phyloP scores from a whole-genome alignment of 2,329 filamentous ascomycete species.

The Fusarium sp. region DNA sequence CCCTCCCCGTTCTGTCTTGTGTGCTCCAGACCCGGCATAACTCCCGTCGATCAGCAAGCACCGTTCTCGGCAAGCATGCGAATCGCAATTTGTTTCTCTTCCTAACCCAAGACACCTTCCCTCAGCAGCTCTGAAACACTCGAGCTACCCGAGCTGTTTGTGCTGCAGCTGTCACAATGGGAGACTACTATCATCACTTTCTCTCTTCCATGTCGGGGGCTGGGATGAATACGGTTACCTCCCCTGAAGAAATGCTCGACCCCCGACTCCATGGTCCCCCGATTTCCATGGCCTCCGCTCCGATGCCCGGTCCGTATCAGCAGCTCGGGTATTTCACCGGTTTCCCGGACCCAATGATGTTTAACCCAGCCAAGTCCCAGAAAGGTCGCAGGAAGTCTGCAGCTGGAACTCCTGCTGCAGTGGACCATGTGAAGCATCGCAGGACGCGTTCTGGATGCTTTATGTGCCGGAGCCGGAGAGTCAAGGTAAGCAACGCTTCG shows the following conservation, averaged over 20 bases:
- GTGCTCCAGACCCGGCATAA: not conserved
- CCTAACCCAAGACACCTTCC: slow-evolving; percentile 8
- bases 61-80: slow-evolving; percentile 35
- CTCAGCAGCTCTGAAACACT: slow-evolving; percentile 17
- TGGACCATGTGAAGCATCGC: slow-evolving; percentile 86
- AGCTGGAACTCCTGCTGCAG: slow-evolving; percentile 54
- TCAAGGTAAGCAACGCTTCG: slow-evolving; percentile 69
- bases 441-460: slow-evolving; percentile 93
- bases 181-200: slow-evolving; percentile 67
- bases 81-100: slow-evolving; percentile 19
- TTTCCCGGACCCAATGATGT: slow-evolving; percentile 61
- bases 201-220: slow-evolving; percentile 63
- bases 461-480: slow-evolving; percentile 87
- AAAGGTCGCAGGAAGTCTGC: slow-evolving; percentile 63
- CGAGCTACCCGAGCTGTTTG: slow-evolving; percentile 3
- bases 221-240: slow-evolving; percentile 51
- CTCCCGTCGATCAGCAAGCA: slow-evolving; percentile 14
- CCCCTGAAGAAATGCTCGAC: slow-evolving; percentile 53
- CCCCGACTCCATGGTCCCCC: slow-evolving; percentile 48
- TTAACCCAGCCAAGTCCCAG: slow-evolving; percentile 59
- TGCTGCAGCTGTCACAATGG: slow-evolving; percentile 52
- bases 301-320: slow-evolving; percentile 57
- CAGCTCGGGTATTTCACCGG: slow-evolving; percentile 61
- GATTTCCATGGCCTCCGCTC: slow-evolving; percentile 43
- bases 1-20: slow-evolving; percentile 9